A percentile compares a stretch with the other conserved stretches of the same genome.
phyloP scores from a whole-genome alignment of 1,284 basidiomycete species.

The Meira nashicola region DNA sequence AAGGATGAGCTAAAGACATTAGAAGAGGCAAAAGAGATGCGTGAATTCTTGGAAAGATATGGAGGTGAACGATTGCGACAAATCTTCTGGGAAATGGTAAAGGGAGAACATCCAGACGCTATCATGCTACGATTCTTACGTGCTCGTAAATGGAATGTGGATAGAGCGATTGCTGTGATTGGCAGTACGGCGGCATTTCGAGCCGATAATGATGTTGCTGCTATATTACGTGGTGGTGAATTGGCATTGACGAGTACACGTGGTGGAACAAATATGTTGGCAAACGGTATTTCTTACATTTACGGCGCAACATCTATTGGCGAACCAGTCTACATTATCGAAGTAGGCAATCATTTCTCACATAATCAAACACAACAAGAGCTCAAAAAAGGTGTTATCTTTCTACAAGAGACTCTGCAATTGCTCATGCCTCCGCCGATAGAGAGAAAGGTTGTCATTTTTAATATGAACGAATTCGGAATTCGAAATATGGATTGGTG shows the following conservation, averaged over 20 bases:
- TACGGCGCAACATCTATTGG: slow-evolving; percentile 32
- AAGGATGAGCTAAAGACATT: slow-evolving; percentile 41
- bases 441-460: slow-evolving; percentile 44
- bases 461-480: slow-evolving; percentile 47
- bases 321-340: slow-evolving; percentile 45
- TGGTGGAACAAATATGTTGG: slow-evolving; percentile 41
- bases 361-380: slow-evolving; percentile 45
- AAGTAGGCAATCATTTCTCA: slow-evolving; percentile 42
- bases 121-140: slow-evolving; percentile 22
- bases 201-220: slow-evolving; percentile 34
- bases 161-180: slow-evolving; percentile 36
- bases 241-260: slow-evolving; percentile 28
- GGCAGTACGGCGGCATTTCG: slow-evolving; percentile 28
- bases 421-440: slow-evolving; percentile 45
- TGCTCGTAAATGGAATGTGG: slow-evolving; percentile 25
- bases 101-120: slow-evolving; percentile 47
- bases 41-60: slow-evolving; percentile 34
- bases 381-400: slow-evolving; percentile 37
- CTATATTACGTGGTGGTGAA: slow-evolving; percentile 33
- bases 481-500: slow-evolving; percentile 46
- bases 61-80: slow-evolving; percentile 35
- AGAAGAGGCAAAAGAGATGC: slow-evolving; percentile 47
- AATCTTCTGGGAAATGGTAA: slow-evolving; percentile 46
- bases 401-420: slow-evolving; percentile 33
- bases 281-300: slow-evolving; percentile 41